Percentiles rank a stretch among this genome's conserved stretches.
phyloP scores from a whole-genome alignment of 176 grass and related monocot genomes.

The Lolium multiflorum region DNA sequence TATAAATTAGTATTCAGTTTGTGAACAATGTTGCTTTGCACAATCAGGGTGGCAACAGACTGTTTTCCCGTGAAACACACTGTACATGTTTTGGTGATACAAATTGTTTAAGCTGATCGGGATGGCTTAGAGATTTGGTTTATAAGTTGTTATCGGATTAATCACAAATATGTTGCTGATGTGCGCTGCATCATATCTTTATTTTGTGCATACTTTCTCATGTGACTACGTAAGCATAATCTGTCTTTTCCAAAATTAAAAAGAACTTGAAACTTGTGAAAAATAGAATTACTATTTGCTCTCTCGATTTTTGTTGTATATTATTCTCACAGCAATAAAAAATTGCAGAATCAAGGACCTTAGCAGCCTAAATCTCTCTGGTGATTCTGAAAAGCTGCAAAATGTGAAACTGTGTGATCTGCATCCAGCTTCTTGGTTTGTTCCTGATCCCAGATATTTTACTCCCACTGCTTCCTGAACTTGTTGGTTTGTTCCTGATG shows the following conservation, averaged over 20 bases:
- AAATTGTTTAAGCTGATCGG: conserved; percentile 29
- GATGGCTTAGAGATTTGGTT: conserved; percentile 20
- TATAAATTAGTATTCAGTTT: conserved; percentile 9
- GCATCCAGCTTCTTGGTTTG: conserved; percentile 78
- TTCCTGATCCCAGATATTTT: conserved; percentile 34
- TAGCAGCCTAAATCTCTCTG: conserved; percentile 34
- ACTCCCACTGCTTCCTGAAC: conserved; percentile 6
- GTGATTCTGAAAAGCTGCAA: conserved; percentile 59
- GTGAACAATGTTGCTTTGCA: conserved; percentile 15
- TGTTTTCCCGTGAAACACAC: conserved; percentile 25
- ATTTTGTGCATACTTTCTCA: conserved; percentile 23
- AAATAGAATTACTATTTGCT: conserved; percentile 14
- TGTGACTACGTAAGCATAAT: neutral
- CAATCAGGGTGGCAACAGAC: neutral
- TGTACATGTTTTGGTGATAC: conserved; percentile 12
- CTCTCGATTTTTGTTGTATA: conserved; percentile 25
- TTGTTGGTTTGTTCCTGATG: conserved; percentile 34
- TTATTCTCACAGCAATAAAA: conserved; percentile 30
- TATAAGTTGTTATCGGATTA: conserved; percentile 15
- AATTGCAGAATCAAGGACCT: conserved; percentile 69
- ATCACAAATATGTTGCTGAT: conserved; percentile 31
- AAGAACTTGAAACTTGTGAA: conserved; percentile 19
- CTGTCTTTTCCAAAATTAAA: neutral
- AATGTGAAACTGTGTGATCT: conserved; percentile 57
- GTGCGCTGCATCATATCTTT: conserved; percentile 4